These are phyloP conservation scores for Emericellopsis atlantica DNA, from an alignment of 2,329 filamentous ascomycete genomes.

Conservation along the genomic window DNA sequence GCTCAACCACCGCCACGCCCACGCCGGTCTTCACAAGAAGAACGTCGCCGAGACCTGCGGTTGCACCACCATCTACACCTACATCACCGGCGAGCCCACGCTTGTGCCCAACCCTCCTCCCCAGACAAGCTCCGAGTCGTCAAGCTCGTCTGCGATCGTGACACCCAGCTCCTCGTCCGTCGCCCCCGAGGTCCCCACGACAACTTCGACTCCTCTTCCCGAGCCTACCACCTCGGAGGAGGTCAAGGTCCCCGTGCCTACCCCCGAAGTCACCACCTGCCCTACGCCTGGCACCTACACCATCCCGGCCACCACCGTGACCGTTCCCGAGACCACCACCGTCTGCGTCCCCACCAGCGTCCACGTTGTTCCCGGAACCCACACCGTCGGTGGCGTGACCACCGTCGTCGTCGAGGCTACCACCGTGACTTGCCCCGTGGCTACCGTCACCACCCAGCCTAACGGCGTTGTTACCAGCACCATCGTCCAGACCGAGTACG, in stretches of 20 bases:
- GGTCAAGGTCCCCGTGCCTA: conserved; percentile 35
- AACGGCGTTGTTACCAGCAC: conserved; percentile 47
- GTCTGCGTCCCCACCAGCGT: conserved; percentile 53
- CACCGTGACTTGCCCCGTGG: conserved; percentile 58
- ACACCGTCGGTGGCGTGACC: conserved; percentile 62
- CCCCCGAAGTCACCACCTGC: conserved; percentile 39
- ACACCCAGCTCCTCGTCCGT: conserved; percentile 7
- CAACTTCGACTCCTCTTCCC: conserved; percentile 10
- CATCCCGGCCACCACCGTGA: conserved; percentile 60
- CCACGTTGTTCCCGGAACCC: conserved; percentile 46
- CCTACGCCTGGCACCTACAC: conserved; percentile 62
- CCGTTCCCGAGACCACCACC: conserved; percentile 53
- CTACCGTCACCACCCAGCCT: conserved; percentile 45
- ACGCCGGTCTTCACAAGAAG: conserved; percentile 41
- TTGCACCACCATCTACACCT: conserved; percentile 66
- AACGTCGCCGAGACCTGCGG: conserved; percentile 39
- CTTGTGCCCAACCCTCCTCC: conserved; percentile 26
- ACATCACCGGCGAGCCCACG: conserved; percentile 53
- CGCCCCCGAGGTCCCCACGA: conserved; percentile 12
- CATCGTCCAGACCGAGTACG: conserved; percentile 57
- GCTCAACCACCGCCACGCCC: conserved; percentile 43
- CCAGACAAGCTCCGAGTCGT: conserved; percentile 8
- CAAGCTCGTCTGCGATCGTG: neutral
- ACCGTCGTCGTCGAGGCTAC: conserved; percentile 55
- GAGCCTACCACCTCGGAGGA: conserved; percentile 24